Evolutionary conservation across 306 rosid species (phyloP).

Genomic region (Hylodesmum podocarpum): DNA sequence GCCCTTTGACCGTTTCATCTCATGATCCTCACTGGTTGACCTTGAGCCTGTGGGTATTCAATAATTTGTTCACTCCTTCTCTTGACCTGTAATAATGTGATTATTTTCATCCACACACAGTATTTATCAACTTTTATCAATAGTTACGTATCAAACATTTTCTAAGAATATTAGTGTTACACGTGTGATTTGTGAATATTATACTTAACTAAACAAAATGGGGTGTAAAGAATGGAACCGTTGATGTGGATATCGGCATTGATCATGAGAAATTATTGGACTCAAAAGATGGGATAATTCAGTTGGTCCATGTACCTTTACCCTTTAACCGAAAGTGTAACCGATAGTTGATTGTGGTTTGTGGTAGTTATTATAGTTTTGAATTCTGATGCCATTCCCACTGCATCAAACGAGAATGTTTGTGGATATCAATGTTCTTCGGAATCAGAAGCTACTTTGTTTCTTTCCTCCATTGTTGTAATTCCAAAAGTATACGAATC

Average conservation of each 20-base stretch:
- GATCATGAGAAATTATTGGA: neutral
- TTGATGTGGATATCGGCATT: neutral
- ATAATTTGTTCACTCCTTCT: too few relatives aligned
- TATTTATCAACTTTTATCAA: too few relatives aligned
- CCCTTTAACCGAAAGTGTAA: conserved; percentile 41
- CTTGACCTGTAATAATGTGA: too few relatives aligned
- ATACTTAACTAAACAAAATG: neutral
- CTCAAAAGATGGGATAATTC: neutral
- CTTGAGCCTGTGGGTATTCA: too few relatives aligned
- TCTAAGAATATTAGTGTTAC: too few relatives aligned
- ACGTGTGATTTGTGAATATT: too few relatives aligned
- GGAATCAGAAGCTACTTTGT: neutral
- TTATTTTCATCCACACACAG: too few relatives aligned
- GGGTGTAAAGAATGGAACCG: neutral
- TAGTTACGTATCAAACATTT: too few relatives aligned
- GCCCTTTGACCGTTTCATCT: too few relatives aligned
- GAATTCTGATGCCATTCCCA: conserved; percentile 24
- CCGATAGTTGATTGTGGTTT: conserved; percentile 26
- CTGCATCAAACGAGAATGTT: conserved; percentile 9
- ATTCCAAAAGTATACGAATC: too few relatives aligned
- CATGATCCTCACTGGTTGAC: too few relatives aligned
- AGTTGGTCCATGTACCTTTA: conserved; percentile 19
- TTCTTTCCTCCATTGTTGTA: neutral
- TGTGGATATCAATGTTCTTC: neutral
- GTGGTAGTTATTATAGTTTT: conserved; percentile 39